phyloP scores from a whole-genome alignment of 495 filamentous ascomycete species.

The Hypoxylon cercidicola region DNA sequence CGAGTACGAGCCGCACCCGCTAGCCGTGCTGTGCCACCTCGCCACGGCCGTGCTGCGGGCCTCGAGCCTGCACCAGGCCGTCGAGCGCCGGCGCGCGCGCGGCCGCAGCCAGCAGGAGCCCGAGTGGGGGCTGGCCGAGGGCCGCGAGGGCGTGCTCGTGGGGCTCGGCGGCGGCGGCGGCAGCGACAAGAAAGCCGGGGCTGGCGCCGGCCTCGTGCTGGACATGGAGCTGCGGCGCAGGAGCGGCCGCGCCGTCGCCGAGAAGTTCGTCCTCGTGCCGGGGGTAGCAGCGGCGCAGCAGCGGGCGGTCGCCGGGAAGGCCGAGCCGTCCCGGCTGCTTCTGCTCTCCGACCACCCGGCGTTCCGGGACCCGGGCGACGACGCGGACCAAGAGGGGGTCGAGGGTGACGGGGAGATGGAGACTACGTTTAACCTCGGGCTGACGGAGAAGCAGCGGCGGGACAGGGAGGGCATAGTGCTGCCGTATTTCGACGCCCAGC shows the following conservation, averaged over 20 bases:
- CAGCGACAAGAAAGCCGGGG: conserved; percentile 31
- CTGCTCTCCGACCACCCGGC: conserved; percentile 82
- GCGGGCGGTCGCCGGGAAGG: conserved; percentile 4
- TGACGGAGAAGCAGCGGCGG: conserved; percentile 88
- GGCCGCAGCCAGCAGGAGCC: conserved; percentile 77
- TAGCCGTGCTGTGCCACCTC: conserved; percentile 66
- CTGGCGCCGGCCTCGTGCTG: conserved; percentile 69
- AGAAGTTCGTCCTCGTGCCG: conserved; percentile 76
- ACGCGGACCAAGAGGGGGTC: conserved; percentile 42
- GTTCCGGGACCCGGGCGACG: conserved; percentile 64
- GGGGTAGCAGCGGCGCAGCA: conserved; percentile 23
- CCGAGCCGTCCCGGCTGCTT: conserved; percentile 62
- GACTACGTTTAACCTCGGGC: conserved; percentile 82
- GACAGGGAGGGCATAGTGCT: conserved; percentile 89
- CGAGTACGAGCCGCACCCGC: conserved; percentile 73
- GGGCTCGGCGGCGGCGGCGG: too few species aligned
- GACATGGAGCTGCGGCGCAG: conserved; percentile 87
- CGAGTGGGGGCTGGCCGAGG: conserved; percentile 78
- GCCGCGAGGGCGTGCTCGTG: conserved; percentile 76
- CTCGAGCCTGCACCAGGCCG: conserved; percentile 71
- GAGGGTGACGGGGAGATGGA: conserved; percentile 65
- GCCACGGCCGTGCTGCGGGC: conserved; percentile 61
- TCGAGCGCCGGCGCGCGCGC: conserved; percentile 72
- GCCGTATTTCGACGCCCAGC: conserved; percentile 96
- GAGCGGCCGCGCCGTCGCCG: conserved; percentile 78